phyloP scores from a whole-genome alignment of 2,329 filamentous ascomycete genomes.

The Dissoconium aciculare region DNA sequence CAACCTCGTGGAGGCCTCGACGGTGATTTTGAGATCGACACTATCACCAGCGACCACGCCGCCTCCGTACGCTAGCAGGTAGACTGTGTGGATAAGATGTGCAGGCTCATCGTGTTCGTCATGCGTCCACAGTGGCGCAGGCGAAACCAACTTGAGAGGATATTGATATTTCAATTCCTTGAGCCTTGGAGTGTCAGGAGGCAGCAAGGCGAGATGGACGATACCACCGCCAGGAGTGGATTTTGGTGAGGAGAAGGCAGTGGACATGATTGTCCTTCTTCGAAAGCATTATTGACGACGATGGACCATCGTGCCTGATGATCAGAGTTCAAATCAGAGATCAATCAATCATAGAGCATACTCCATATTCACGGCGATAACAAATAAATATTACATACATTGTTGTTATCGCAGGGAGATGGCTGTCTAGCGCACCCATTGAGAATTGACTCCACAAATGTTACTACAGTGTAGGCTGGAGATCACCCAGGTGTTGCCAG shows the following conservation, averaged over 20 bases:
- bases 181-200: constrained; percentile 56
- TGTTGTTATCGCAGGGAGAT: no score
- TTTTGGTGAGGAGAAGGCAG: constrained; percentile 63
- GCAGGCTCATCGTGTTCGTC: constrained; percentile 18
- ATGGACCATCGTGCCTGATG: no score
- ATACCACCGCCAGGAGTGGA: constrained; percentile 63
- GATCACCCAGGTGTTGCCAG: no score
- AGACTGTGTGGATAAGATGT: constrained; percentile 57
- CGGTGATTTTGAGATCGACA: constrained; percentile 55
- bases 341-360: no score
- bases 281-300: no score
- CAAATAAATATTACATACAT: no score
- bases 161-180: constrained; percentile 76
- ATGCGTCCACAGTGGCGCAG: constrained; percentile 45
- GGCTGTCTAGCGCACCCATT: no score
- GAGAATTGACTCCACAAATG: no score
- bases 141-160: constrained; percentile 82
- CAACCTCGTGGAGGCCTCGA: constrained; percentile 51
- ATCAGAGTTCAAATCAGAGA: no score
- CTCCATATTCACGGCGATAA: no score
- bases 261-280: constrained; percentile 29
- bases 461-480: no score
- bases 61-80: constrained; percentile 85
- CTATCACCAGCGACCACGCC: constrained; percentile 79
- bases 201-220: constrained; percentile 58